Base-by-base conservation (phyloP, 306 rosid species). In the Spatholobus suberectus region DNA sequence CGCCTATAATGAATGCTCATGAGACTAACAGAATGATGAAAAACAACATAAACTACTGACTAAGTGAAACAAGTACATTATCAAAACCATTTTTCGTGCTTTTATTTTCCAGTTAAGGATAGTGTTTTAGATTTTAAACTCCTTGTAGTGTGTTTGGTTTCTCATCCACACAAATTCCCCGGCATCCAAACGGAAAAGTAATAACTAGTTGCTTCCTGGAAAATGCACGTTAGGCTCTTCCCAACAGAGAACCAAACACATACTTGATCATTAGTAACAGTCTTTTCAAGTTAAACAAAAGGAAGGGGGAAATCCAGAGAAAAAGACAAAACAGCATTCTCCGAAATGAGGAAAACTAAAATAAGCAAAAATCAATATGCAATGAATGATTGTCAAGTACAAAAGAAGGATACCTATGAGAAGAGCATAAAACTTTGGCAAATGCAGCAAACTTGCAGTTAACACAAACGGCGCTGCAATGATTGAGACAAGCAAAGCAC, bases 391-490 rank as follows among this genome's bases (percentile, higher is more conserved):
- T 27, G 34, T 54, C 80, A 75, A 66, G 72, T 17, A 79, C 2
- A 37, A 27, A 78, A 79, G 66, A 27, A 20, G 75, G 90, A 59
- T 58, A 93, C 97, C 98, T 78, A 84, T 89, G 74, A 89, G 59
- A 84, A 95, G 96, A 65, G 91, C 81, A 80, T 85, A 90, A 55
- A 90, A 84, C 94, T 95, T 95, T 14, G 99, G 92, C 82, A 93
- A 57, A 66, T 88, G 90, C 78, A 95, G 86, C 87, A 92, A 84
- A 83, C 81, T 88, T 59, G 84, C 82, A 57, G 73, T 85, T 15
- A 90, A 77, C 59, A 92, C 84, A 77, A 90, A 12, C 1, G 98
- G 99, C 69, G 91, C 82, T 18, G 93, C 91, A 71, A 90, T 76
- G 57, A 87, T 65, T 40, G 99, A 93, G 49, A 90, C 96, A 51